Evolutionary conservation across 1,284 basidiomycete genomes (phyloP).

Genomic region (Heterobasidion occidentale): DNA sequence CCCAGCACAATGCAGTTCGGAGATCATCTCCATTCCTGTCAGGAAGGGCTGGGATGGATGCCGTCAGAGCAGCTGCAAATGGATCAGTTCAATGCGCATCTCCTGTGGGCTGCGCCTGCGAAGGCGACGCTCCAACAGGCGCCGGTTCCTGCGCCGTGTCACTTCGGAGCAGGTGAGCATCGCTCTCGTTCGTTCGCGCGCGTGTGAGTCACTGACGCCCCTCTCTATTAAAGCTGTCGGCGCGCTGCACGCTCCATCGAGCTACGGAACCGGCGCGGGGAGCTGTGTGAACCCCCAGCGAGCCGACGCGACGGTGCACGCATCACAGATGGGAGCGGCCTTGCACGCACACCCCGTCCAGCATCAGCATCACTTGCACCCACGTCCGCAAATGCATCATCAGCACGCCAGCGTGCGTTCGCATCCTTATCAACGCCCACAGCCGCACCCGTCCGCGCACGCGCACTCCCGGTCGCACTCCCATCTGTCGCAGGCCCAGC

Average conservation of each 20-base stretch:
- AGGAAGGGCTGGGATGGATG: constrained; percentile 1
- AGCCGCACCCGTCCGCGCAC: neutral
- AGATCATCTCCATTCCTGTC: neutral
- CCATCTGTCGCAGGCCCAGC: neutral
- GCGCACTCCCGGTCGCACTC: neutral
- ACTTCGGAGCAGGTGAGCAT: constrained; percentile 3
- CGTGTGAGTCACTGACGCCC: neutral
- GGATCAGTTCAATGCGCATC: neutral
- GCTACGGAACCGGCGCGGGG: neutral
- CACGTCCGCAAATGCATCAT: neutral
- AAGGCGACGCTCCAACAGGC: neutral
- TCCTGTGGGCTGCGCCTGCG: neutral
- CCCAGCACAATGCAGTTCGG: neutral
- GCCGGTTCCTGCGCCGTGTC: neutral
- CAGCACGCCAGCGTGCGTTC: neutral
- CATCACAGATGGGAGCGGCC: neutral
- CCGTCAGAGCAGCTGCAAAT: constrained; percentile 1
- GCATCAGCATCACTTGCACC: neutral
- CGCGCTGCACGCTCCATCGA: neutral
- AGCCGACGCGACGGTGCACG: neutral
- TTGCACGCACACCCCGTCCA: neutral
- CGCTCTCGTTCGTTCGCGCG: neutral
- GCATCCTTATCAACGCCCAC: neutral
- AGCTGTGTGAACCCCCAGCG: neutral
- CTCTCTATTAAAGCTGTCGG: neutral